Evolutionary conservation across 805 yeast species (phyloP).

Genomic region (Spencermartinsiella europaea): DNA sequence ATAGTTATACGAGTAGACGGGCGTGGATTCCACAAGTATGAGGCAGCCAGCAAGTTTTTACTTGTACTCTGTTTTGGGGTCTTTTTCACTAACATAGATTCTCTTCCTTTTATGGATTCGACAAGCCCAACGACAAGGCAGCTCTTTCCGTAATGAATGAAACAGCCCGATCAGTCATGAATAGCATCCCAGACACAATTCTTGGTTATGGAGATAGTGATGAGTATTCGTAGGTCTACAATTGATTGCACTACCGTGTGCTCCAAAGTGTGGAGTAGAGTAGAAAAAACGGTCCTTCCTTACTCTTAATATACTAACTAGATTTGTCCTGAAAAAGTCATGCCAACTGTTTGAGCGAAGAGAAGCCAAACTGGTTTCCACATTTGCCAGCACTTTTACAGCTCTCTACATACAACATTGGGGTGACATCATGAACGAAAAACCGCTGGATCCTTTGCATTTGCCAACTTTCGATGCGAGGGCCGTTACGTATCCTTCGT

Average conservation of each 20-base stretch:
- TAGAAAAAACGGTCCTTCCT: too few relatives aligned
- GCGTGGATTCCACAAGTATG: conserved; percentile 74
- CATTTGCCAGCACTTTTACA: conserved; percentile 78
- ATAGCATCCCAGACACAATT: conserved; percentile 62
- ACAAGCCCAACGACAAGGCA: conserved; percentile 77
- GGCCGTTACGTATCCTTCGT: conserved; percentile 77
- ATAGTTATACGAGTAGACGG: conserved; percentile 89
- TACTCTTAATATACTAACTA: too few relatives aligned
- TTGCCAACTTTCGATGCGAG: conserved; percentile 90
- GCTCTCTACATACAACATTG: conserved; percentile 69
- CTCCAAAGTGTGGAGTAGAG: too few relatives aligned
- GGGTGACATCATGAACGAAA: conserved; percentile 51
- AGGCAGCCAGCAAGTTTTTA: not conserved
- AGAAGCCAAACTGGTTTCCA: conserved; percentile 71
- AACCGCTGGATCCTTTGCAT: conserved; percentile 43
- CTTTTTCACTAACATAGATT: too few relatives aligned
- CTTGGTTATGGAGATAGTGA: conserved; percentile 94
- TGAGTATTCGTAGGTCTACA: conserved; percentile 59
- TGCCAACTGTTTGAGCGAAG: conserved; percentile 78
- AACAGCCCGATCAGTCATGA: conserved; percentile 64
- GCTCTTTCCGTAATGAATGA: conserved; percentile 79
- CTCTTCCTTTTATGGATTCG: conserved; percentile 65
- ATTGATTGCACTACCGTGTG: too few relatives aligned
- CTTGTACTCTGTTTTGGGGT: not conserved
- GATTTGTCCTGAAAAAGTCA: conserved; percentile 59